A percentile compares a stretch with the other conserved stretches of the same genome.
These are phyloP conservation scores for Eimeria necatrix DNA, from an alignment of 169 alveolate genomes.

Conservation along the genomic window DNA sequence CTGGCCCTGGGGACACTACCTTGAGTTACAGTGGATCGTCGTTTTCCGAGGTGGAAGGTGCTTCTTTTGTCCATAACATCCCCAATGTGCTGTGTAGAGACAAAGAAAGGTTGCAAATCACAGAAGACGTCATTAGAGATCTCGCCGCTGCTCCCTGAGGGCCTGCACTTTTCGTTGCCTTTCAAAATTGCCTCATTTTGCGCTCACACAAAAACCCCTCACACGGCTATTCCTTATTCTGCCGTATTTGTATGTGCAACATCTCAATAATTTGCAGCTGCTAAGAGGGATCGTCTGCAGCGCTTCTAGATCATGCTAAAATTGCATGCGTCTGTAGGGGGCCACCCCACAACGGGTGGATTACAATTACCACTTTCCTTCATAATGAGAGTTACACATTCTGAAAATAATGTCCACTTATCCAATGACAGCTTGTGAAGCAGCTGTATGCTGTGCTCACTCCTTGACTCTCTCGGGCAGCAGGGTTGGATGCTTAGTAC, in stretches of 20 bases:
- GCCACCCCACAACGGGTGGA: slow-evolving; percentile 49
- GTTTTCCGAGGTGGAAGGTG: neutral
- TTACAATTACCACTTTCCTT: neutral
- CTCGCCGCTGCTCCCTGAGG: slow-evolving; percentile 38
- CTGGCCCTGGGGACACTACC: neutral
- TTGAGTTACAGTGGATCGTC: neutral
- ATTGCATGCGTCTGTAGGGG: slow-evolving; percentile 38
- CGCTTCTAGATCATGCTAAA: neutral
- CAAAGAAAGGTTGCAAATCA: neutral
- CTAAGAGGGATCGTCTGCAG: neutral
- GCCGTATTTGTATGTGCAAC: neutral
- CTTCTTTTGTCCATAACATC: neutral
- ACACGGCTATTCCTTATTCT: neutral
- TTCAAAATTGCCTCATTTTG: slow-evolving; percentile 28
- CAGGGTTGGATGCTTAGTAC: too few species aligned
- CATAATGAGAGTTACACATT: neutral
- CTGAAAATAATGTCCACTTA: neutral
- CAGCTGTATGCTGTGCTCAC: neutral
- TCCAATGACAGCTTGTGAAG: neutral
- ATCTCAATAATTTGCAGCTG: neutral
- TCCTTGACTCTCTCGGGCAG: neutral
- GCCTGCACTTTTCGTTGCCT: slow-evolving; percentile 45
- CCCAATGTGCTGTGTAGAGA: neutral
- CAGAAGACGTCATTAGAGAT: slow-evolving; percentile 19
- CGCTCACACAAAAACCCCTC: slow-evolving; percentile 14